phyloP scores from a whole-genome alignment of 306 rosid genomes.

The Prunus persica region DNA sequence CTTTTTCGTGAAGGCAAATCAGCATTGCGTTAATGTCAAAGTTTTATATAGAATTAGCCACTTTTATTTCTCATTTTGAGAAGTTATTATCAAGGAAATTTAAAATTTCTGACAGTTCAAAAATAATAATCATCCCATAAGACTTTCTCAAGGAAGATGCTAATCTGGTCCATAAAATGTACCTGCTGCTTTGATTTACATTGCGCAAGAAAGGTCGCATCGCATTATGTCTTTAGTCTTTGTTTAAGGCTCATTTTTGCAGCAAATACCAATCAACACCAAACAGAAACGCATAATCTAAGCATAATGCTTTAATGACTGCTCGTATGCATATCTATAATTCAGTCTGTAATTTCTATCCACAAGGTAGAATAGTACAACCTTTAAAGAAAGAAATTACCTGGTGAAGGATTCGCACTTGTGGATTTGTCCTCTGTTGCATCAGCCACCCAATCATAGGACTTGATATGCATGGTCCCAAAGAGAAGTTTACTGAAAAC shows the following conservation, averaged over 20 bases:
- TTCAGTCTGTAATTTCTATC: background rate
- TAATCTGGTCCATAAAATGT: background rate
- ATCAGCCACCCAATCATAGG: conserved; percentile 84
- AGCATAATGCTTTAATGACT: background rate
- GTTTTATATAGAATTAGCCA: background rate
- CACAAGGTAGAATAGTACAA: background rate
- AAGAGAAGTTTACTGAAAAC: conserved; percentile 91
- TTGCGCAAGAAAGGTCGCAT: too few relatives aligned
- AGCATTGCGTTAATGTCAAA: too few relatives aligned
- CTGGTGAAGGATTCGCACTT: conserved; percentile 37
- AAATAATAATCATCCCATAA: too few relatives aligned
- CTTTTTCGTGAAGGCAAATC: background rate
- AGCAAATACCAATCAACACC: background rate
- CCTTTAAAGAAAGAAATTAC: conserved; percentile 36
- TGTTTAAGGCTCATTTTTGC: background rate
- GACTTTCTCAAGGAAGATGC: too few relatives aligned
- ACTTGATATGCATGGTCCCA: conserved; percentile 91
- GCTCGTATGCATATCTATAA: background rate
- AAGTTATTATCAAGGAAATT: too few relatives aligned
- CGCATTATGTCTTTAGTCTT: too few relatives aligned
- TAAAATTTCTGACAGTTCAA: too few relatives aligned
- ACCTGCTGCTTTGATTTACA: background rate
- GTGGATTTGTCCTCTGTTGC: conserved; percentile 35
- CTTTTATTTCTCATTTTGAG: too few relatives aligned
- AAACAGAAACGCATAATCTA: background rate